Percentiles rank a stretch among this genome's conserved stretches.
These are phyloP conservation scores for Hansfordia pulvinata DNA, from an alignment of 2,329 filamentous ascomycete genomes.

Conservation along the genomic window DNA sequence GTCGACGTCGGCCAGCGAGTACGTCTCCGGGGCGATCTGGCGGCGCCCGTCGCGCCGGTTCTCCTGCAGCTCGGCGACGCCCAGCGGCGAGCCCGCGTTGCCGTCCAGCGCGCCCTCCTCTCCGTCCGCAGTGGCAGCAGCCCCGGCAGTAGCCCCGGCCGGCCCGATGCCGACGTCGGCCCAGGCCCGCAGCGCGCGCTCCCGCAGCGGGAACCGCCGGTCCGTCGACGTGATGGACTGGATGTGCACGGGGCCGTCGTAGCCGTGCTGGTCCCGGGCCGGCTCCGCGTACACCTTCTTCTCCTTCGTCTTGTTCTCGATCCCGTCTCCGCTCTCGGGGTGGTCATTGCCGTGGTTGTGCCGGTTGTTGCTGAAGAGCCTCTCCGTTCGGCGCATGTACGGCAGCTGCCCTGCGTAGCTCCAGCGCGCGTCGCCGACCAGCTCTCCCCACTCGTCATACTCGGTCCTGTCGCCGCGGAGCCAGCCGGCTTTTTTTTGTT, in stretches of 20 bases:
- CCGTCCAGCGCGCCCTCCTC: conserved; percentile 5
- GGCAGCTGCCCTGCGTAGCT: conserved; percentile 23
- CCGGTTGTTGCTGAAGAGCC: conserved; percentile 6
- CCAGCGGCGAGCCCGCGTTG: conserved; percentile 10
- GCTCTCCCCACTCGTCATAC: conserved; percentile 26
- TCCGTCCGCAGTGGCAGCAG: too few relatives aligned
- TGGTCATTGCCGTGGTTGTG: too few relatives aligned
- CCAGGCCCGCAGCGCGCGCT: conserved; percentile 16
- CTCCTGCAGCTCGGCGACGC: conserved; percentile 11
- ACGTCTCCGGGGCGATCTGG: conserved; percentile 6
- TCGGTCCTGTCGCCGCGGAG: conserved; percentile 25
- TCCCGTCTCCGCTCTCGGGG: too few relatives aligned
- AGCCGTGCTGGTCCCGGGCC: conserved; percentile 12
- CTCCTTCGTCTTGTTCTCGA: too few relatives aligned
- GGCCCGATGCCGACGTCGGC: conserved; percentile 16
- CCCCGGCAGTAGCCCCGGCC: too few relatives aligned
- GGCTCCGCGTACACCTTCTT: too few relatives aligned
- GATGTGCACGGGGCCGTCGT: conserved; percentile 13
- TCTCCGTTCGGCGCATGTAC: conserved; percentile 23
- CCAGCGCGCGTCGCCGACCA: conserved; percentile 21
- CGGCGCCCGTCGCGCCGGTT: conserved; percentile 7
- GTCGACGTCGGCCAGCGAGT: conserved; percentile 3
- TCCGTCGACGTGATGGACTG: conserved; percentile 11
- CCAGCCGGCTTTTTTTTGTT: conserved; percentile 15
- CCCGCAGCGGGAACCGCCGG: conserved; percentile 19